A percentile compares a stretch with the other conserved stretches of the same genome.
Evolutionary conservation across 2,329 filamentous ascomycete species (phyloP).

Genomic region (Pyrenophora tritici-repentis): DNA sequence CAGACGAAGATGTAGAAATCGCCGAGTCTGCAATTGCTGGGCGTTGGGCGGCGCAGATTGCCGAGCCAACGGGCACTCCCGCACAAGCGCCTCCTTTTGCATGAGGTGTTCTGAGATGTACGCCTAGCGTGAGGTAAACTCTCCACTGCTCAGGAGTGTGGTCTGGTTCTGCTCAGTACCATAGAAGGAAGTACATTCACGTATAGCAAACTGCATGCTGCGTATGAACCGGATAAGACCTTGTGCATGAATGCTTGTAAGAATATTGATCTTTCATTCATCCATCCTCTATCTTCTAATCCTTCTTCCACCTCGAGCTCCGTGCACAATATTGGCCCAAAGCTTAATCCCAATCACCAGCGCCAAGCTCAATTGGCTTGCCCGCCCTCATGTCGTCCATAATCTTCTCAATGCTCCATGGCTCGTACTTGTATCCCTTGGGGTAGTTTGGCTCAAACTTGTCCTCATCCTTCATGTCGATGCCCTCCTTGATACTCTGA

Average conservation of each 20-base stretch:
- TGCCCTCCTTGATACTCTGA: constrained; percentile 49
- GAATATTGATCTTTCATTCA: no score
- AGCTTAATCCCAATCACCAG: constrained; percentile 44
- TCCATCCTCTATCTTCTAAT: no score
- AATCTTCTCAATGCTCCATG: constrained; percentile 52
- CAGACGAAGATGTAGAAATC: no score
- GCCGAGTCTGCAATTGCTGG: no score
- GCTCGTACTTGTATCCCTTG: constrained; percentile 48
- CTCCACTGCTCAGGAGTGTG: no score
- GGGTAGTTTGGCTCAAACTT: constrained; percentile 53
- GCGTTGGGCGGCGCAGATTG: not conserved
- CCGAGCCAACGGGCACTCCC: not conserved
- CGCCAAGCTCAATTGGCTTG: constrained; percentile 40
- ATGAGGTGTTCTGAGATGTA: not conserved
- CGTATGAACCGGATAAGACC: no score
- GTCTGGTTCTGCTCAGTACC: not conserved
- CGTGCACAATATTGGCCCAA: not conserved
- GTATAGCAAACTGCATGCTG: no score
- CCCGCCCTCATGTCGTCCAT: constrained; percentile 48
- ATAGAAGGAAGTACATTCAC: no score
- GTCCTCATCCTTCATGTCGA: constrained; percentile 50
- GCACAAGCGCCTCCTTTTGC: not conserved
- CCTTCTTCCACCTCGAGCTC: not conserved
- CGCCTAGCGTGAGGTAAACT: not conserved
- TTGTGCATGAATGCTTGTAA: no score